phyloP scores from a whole-genome alignment of 306 rosid species.

The Acacia crassicarpa region DNA sequence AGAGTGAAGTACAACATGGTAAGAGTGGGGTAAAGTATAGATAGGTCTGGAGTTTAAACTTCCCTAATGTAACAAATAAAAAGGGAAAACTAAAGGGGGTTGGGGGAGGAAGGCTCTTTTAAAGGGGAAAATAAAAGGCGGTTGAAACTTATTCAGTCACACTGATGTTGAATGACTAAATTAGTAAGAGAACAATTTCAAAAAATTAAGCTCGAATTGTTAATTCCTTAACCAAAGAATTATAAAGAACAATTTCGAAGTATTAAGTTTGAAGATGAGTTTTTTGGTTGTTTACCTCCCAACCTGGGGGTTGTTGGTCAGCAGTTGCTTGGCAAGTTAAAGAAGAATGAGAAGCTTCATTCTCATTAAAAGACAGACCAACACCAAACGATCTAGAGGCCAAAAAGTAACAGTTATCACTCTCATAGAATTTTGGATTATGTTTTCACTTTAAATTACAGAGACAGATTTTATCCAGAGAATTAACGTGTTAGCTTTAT shows the following conservation, averaged over 20 bases:
- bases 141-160: no score
- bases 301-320: neutral
- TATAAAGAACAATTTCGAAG: neutral
- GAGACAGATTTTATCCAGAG: neutral
- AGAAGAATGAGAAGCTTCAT: neutral
- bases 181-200: no score
- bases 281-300: neutral
- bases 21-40: no score
- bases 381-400: neutral
- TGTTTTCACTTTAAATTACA: neutral
- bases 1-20: no score
- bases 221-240: neutral
- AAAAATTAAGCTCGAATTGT: neutral
- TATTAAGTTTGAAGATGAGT: neutral
- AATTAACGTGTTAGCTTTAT: neutral
- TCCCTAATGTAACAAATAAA: no score
- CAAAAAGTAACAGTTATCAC: neutral
- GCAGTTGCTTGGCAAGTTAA: neutral
- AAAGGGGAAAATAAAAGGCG: no score
- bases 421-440: neutral
- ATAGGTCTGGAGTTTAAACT: no score
- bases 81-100: no score
- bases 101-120: no score
- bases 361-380: neutral
- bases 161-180: no score